Evolutionary conservation across 768 basidiomycete species (phyloP), one percentile per base, ranked within the genome.

Genomic region (Tricholoma flavovirens): DNA sequence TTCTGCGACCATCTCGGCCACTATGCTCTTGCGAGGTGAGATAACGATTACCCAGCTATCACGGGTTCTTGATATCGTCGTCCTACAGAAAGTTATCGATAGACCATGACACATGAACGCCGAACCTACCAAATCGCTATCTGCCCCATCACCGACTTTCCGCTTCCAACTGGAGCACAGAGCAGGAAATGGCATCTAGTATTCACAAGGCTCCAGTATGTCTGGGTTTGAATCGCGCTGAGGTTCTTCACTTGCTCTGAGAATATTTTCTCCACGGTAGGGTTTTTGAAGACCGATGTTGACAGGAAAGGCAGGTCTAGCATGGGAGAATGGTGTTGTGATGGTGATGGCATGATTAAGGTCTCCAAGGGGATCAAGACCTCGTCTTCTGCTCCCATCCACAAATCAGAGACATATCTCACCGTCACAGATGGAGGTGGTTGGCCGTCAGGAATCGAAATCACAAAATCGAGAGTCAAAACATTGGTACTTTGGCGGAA

Each of bases 311-410:
- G 91, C 11, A 95, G 75, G 57, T 89, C 79, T 46, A 94, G 67
- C 6, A 87, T 72, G 26, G 82, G 76, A 0, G 85, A 86, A 63
- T 82, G 85, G 49, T 75, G 79, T 51, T 73, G 70, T 19, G 83
- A 81, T 14, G 70, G 64, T 12, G 67, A 52, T 1, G 97, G 97
- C 88, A 98, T 95, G 49, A 83, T 71, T 26, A 98, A 71, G 4
- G 77, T 73, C 1, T 85, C 82, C 38, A 98, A 68, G 3, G 83
- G 69, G 38, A 98, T 75, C 2, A 62, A 59, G 7, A 86, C 63
- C 57, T 88, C 84, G 53, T 90, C 83, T 63, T 97, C 94, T 1
- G 94, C 89, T 2, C 93, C 93, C 60, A 97, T 76, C 97, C 97
- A 99, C 57, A 83, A 80, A 70, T 98, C 95, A 6, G 93, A 98